Evolutionary conservation across 257 asterid species (phyloP), one percentile per base, ranked within the genome.

Genomic region (Nicotiana obtusifolia): DNA sequence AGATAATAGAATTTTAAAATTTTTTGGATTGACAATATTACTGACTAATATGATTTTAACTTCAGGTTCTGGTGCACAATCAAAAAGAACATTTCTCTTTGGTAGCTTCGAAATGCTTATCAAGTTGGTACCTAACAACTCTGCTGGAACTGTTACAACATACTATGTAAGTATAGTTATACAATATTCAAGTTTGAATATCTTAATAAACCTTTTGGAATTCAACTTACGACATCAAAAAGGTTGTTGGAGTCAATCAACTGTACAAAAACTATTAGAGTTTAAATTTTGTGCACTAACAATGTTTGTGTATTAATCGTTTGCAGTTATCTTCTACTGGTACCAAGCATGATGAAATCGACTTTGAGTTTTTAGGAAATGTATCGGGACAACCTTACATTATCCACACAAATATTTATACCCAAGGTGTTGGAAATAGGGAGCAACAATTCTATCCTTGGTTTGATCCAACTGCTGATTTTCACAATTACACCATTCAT

Each of bases 311-410:
- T 44, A 13, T 0, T 47, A 6, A 73, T 73, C 1, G 0, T 73
- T 41, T 59, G 11, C 89, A 92, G 98, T 82, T 94, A 24, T 91
- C 93, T 75, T 93, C 93, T 22, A 84, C 69, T 0, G 97, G 97
- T 6, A 83, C 83, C 35, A 89, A 90, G 78, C 97, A 94, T 44
- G 94, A 94, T 57, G 97, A 94, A 85, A 91, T 93, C 13, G 97
- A 94, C 84, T 94, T 93, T 53, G 98, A 94, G 86, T 94, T 94
- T 80, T 87, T 94, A 2, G 98, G 98, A 11, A 94, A 94, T 78
- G 81, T 84, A 61, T 85, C 97, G 19, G 96, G 97, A 64, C 87
- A 94, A 10, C 97, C 97, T 10, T 89, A 89, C 77, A 84, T 84
- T 17, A 80, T 93, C 80, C 97, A 94, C 84, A 94, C 98, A 35